These are phyloP conservation scores for Xerocomellus dryophilus DNA, from an alignment of 768 basidiomycete genomes.

Conservation along the genomic window DNA sequence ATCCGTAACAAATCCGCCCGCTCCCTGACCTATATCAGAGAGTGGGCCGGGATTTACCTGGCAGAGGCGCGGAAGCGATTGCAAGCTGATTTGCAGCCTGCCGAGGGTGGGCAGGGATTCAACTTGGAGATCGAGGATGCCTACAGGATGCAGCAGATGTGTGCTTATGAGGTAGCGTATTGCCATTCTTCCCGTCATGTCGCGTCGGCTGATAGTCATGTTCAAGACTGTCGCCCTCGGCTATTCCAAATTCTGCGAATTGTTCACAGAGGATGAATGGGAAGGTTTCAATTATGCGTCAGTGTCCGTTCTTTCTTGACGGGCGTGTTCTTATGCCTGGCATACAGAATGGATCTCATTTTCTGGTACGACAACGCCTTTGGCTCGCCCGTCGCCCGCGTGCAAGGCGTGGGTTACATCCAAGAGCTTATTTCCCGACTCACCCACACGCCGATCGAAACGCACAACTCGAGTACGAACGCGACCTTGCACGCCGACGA, in stretches of 20 bases:
- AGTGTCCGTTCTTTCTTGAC: constrained; percentile 22
- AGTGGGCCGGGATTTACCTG: constrained; percentile 76
- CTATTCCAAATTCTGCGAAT: constrained; percentile 85
- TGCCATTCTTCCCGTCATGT: not conserved
- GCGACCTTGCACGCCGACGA: constrained; percentile 69
- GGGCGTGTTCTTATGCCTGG: not conserved
- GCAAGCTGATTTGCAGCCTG: constrained; percentile 44
- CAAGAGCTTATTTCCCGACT: constrained; percentile 83
- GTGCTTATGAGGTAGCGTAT: constrained; percentile 70
- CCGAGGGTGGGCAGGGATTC: constrained; percentile 42
- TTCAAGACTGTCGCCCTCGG: constrained; percentile 85
- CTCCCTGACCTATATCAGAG: constrained; percentile 50
- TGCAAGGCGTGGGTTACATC: constrained; percentile 75
- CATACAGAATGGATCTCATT: constrained; percentile 17
- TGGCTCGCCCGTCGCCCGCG: constrained; percentile 76
- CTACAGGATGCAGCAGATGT: constrained; percentile 77
- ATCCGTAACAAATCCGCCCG: constrained; percentile 49
- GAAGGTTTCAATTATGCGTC: constrained; percentile 87
- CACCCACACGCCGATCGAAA: constrained; percentile 66
- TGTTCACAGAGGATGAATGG: constrained; percentile 93
- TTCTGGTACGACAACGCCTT: constrained; percentile 64
- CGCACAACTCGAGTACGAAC: constrained; percentile 82
- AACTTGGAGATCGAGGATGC: constrained; percentile 64
- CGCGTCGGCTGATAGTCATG: not conserved
- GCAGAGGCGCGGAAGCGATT: constrained; percentile 61